A percentile compares a stretch with the other conserved stretches of the same genome.
phyloP scores from a whole-genome alignment of 257 asterid species.

The Fraxinus anomala region DNA sequence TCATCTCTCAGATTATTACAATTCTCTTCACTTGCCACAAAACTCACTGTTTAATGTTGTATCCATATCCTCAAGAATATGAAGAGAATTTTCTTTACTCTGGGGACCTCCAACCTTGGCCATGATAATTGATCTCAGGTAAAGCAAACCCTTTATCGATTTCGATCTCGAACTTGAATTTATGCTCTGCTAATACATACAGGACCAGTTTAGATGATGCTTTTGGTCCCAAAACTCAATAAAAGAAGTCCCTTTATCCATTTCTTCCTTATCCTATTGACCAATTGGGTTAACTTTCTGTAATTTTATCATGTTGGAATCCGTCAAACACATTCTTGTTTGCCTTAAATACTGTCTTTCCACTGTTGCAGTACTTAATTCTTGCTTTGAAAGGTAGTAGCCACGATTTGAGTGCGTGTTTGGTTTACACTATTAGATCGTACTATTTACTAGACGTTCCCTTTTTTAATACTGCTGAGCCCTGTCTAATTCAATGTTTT shows the following conservation, averaged over 20 bases:
- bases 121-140: conserved; percentile 11
- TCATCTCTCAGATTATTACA: not conserved
- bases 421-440: not conserved
- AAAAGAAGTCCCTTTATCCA: conserved; percentile 35
- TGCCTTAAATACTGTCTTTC: not conserved
- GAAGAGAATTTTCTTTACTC: not conserved
- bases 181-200: conserved; percentile 29
- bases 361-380: not conserved
- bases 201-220: conserved; percentile 39
- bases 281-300: conserved; percentile 27
- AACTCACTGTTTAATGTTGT: conserved; percentile 29
- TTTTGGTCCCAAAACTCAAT: conserved; percentile 35
- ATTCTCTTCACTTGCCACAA: conserved; percentile 16
- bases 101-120: conserved; percentile 3
- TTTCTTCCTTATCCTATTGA: conserved; percentile 32
- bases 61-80: conserved; percentile 16
- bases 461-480: not conserved
- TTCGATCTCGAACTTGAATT: conserved; percentile 3
- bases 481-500: not conserved
- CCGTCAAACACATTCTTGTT: conserved; percentile 30
- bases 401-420: not conserved
- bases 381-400: conserved; percentile 1
- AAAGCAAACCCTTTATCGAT: conserved; percentile 4
- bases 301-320: conserved; percentile 32
- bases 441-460: not conserved